Base-by-base conservation (phyloP, 805 yeast genomes). In the Starmerella sp. region DNA sequence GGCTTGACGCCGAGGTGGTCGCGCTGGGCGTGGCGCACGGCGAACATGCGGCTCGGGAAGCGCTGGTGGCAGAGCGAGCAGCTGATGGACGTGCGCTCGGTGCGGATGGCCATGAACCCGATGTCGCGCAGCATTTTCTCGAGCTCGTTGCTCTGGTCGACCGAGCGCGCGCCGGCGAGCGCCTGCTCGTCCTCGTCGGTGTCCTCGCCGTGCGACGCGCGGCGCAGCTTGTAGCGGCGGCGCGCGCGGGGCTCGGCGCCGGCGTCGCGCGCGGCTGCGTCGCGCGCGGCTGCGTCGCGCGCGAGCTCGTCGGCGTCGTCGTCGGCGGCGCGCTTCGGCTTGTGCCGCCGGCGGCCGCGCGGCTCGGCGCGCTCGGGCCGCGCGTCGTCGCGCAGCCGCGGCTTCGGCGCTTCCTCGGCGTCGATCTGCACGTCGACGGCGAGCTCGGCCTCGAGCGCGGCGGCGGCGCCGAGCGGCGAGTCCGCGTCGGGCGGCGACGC, bases 401-500 rank as follows among this genome's bases (percentile, higher is more conserved):
- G n/a, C n/a, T n/a, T n/a, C n/a, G n/a, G n/a, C n/a, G n/a, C n/a
- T n/a, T n/a, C n/a, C n/a, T n/a, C n/a, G n/a, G n/a, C n/a, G n/a
- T n/a, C n/a, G n/a, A n/a, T n/a, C n/a, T n/a, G n/a, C n/a, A n/a
- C n/a, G n/a, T n/a, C n/a, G n/a, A n/a, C n/a, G n/a, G n/a, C n/a
- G n/a, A n/a, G n/a, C n/a, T 59, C 56, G 8, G 49, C 43, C 42
- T 61, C 64, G 8, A 60, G 53, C 15, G 51, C 57, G 37, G 11
- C 59, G 54, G 8, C 55, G 48, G 34, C 9, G 34, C 34, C 9
- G 9, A 31, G 34, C 34, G 34, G 34, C 9, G n/a, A 7, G 38
- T 13, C 38, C 38, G 10, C 38, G 38, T 35, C 38, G 5, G 43
- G 11, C 15, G 29, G 15, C 15, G 43, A 39, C 15, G 29, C 43